These are phyloP conservation scores for Pseudonectria buxi DNA, from an alignment of 2,329 filamentous ascomycete genomes.

Conservation along the genomic window DNA sequence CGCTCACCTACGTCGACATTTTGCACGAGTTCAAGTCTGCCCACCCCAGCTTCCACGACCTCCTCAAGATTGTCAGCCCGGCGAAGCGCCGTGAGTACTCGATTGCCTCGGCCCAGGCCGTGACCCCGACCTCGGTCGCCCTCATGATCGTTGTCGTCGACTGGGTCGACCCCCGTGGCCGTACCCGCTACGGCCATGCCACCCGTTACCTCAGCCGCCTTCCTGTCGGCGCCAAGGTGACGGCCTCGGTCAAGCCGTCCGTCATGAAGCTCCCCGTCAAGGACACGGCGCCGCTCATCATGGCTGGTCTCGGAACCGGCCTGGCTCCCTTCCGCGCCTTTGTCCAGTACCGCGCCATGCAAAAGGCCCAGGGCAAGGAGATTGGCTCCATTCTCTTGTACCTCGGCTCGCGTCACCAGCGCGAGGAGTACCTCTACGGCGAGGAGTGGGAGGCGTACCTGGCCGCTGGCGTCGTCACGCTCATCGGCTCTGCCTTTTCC, in stretches of 20 bases:
- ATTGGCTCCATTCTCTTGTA: conserved; percentile 92
- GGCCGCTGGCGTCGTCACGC: conserved; percentile 88
- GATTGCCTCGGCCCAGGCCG: conserved; percentile 95
- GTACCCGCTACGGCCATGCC: conserved; percentile 86
- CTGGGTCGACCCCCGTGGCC: conserved; percentile 85
- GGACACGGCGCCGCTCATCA: conserved; percentile 89
- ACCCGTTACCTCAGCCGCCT: conserved; percentile 82
- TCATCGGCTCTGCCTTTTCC: conserved; percentile 89
- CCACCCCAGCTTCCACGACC: conserved; percentile 79
- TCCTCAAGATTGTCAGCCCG: conserved; percentile 78
- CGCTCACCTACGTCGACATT: conserved; percentile 82
- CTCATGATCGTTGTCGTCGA: conserved; percentile 96
- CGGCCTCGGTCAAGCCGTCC: conserved; percentile 91
- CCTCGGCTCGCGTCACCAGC: conserved; percentile 94
- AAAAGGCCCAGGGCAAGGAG: conserved; percentile 93
- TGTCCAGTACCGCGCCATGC: conserved; percentile 94
- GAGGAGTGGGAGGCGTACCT: conserved; percentile 99
- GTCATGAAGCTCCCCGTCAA: conserved; percentile 96
- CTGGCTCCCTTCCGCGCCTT: conserved; percentile 99
- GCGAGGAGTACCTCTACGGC: conserved; percentile 97
- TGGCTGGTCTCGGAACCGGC: conserved; percentile 97
- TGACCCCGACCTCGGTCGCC: conserved; percentile 80
- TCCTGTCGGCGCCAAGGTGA: conserved; percentile 68
- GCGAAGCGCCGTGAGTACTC: conserved; percentile 98
- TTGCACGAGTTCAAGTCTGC: conserved; percentile 86